These are phyloP conservation scores for Xylaria polymorpha DNA, from an alignment of 2,329 filamentous ascomycete genomes.

Conservation along the genomic window DNA sequence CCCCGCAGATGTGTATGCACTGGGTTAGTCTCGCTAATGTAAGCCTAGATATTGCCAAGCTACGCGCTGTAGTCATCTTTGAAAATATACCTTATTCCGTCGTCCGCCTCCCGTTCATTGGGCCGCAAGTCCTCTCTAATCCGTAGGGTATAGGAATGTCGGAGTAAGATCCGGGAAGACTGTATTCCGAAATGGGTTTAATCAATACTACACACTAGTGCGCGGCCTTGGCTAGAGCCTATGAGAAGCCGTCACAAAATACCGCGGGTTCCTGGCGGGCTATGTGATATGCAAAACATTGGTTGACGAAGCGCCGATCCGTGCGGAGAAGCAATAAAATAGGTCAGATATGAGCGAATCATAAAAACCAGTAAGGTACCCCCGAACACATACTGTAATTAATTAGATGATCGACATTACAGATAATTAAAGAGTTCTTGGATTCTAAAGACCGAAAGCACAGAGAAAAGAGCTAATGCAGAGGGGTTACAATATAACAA, in stretches of 20 bases:
- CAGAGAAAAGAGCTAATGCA: background rate
- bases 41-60: slow-evolving; percentile 2
- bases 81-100: background rate
- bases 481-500: background rate
- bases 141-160: background rate
- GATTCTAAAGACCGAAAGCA: background rate
- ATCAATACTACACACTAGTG: background rate
- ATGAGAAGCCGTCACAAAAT: background rate
- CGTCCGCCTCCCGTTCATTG: background rate
- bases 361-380: too few species aligned
- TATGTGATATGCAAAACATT: background rate
- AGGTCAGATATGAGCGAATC: background rate
- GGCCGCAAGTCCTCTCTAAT: background rate
- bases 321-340: background rate
- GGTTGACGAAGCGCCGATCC: slow-evolving; percentile 10
- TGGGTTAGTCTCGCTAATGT: background rate
- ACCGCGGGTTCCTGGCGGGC: background rate
- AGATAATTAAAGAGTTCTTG: too few species aligned
- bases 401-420: too few species aligned
- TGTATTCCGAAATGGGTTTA: slow-evolving; percentile 4
- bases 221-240: background rate
- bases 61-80: background rate
- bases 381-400: too few species aligned
- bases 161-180: background rate
- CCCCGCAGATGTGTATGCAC: background rate